Conservation (phyloP, 2,329 filamentous ascomycete species). For the Calonectria hawksworthii region DNA sequence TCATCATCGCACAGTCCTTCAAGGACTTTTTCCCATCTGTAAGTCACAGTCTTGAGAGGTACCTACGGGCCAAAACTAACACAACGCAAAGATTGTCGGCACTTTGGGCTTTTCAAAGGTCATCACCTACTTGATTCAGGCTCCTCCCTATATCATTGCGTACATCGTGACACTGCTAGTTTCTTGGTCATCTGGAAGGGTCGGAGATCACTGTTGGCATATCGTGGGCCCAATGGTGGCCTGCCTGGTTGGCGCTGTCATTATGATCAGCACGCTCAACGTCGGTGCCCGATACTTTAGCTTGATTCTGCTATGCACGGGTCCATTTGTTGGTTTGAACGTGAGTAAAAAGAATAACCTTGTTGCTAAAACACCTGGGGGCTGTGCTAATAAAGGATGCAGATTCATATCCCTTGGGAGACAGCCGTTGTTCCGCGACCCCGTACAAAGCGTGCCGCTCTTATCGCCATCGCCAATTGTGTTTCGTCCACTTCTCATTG, state of each 20-base stretch:
- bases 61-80: neutral
- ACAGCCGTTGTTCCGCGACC: constrained; percentile 55
- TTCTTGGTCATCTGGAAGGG: constrained; percentile 54
- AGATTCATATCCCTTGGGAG: constrained; percentile 55
- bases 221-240: constrained; percentile 53
- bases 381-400: neutral
- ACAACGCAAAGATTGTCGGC: constrained; percentile 38
- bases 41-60: neutral
- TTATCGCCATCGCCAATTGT: constrained; percentile 57
- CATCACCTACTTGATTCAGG: constrained; percentile 56
- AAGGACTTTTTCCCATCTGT: constrained; percentile 58
- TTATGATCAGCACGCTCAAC: constrained; percentile 57
- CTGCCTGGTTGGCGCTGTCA: constrained; percentile 54
- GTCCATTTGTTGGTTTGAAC: constrained; percentile 56
- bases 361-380: neutral
- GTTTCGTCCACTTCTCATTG: constrained; percentile 54
- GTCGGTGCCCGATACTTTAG: constrained; percentile 58
- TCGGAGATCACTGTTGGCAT: constrained; percentile 55
- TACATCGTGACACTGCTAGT: constrained; percentile 54
- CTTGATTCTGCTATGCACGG: constrained; percentile 54
- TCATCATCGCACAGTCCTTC: constrained; percentile 56
- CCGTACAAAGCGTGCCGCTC: constrained; percentile 54
- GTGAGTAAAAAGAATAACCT: neutral
- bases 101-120: constrained; percentile 44
- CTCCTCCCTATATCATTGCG: constrained; percentile 57